phyloP scores from a whole-genome alignment of 2,329 filamentous ascomycete species.

The Alternaria metachromatica region DNA sequence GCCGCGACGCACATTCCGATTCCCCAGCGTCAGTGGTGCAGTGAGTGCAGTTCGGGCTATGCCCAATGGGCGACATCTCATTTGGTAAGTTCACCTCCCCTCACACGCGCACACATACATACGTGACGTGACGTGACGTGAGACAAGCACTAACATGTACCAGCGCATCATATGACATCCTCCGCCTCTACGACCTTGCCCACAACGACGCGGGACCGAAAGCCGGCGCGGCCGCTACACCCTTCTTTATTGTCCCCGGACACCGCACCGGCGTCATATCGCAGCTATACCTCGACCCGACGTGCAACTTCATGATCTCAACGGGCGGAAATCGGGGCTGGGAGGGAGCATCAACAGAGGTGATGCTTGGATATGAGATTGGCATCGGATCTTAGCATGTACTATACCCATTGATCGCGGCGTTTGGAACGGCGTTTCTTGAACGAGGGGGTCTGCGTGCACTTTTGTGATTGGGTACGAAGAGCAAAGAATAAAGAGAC shows the following conservation, averaged over 20 bases:
- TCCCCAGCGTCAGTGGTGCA: conserved; percentile 86
- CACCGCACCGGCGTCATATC: conserved; percentile 88
- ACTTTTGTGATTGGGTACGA: not conserved
- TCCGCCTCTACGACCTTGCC: conserved; percentile 87
- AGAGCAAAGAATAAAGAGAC: not conserved
- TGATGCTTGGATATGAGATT: conserved; percentile 94
- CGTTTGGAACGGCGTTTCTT: conserved; percentile 12
- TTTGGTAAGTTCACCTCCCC: conserved; percentile 66
- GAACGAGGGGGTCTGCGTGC: not conserved
- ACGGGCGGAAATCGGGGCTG: conserved; percentile 92
- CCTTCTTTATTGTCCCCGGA: conserved; percentile 95
- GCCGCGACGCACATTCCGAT: conserved; percentile 80
- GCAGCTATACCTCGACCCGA: conserved; percentile 83
- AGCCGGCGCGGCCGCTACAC: conserved; percentile 72
- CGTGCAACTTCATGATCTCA: conserved; percentile 88
- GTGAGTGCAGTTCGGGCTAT: conserved; percentile 89
- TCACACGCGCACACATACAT: not conserved
- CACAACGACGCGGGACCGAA: conserved; percentile 63
- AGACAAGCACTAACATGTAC: conserved; percentile 13
- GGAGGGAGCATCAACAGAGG: conserved; percentile 90
- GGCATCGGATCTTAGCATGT: conserved; percentile 49
- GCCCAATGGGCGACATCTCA: conserved; percentile 88
- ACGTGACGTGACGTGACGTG: not conserved
- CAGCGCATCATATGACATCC: conserved; percentile 89
- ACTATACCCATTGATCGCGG: conserved; percentile 34